Base-by-base conservation (phyloP, 306 rosid genomes). In the Glycine latifolia region DNA sequence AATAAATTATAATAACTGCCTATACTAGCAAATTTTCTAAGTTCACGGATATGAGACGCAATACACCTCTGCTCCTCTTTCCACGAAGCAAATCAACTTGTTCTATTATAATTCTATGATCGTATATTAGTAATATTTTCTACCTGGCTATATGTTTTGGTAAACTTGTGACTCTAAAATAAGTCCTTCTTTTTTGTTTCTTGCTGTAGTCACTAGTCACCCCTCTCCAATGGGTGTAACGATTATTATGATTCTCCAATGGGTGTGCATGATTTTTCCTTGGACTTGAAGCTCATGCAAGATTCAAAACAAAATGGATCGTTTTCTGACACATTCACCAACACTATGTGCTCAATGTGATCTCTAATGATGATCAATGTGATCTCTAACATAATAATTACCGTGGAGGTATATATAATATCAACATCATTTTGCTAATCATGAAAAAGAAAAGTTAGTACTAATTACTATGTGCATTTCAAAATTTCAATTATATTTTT, bases 251-350 rank as follows among this genome's bases (percentile, higher is more conserved):
- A 20, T 20, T 20, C 20, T 20, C 20, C 1, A 20, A 20, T 20
- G 20, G 1, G n/a, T n/a, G 43, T 43, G 47, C 69, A 56, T 67
- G 69, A 56, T 68, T 47, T 63, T 68, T 56, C 46, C 83, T 56
- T 79, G 59, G 59, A 67, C 56, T 78, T 67, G 58, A 78, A 78
- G 82, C 26, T 0, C 26, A 20, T 20, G 26, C 26, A 20, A 20
- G 26, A 20, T 20, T 20, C 26, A 20, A 20, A 20, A 20, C 82
- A 54, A 65, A 66, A 37, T 77, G 81, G 52, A 50, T 37, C 73
- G 14, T 52, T 50, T 76, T 76, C 66, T 77, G 81, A 77, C 82
- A 17, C 81, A 50, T 37, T 66, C 65, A 65, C 31, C 74, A n/a
- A 48, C 31, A 52, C 53, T n/a, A 17, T 66, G 20, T 65, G 11